Evolutionary conservation across 2,329 filamentous ascomycete species (phyloP).

Genomic region (Graphilbum sp.): DNA sequence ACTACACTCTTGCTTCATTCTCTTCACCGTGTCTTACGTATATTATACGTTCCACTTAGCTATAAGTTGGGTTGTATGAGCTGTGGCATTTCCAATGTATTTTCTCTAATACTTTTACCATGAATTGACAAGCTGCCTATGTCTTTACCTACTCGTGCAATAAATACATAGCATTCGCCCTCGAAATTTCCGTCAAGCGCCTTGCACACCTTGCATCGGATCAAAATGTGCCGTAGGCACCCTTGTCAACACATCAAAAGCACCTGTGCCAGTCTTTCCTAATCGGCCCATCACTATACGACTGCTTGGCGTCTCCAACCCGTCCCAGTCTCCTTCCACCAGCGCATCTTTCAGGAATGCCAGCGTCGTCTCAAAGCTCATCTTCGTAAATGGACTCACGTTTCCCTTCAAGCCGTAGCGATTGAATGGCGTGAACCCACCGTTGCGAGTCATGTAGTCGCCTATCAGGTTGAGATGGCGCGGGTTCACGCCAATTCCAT

Average conservation of each 20-base stretch:
- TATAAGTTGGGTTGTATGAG: no score
- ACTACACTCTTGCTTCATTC: neutral
- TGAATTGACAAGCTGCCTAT: no score
- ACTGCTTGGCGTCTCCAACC: slow-evolving; percentile 69
- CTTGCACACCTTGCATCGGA: slow-evolving; percentile 4
- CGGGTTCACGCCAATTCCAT: slow-evolving; percentile 84
- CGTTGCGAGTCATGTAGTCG: slow-evolving; percentile 93
- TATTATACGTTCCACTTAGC: no score
- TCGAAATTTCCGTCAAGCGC: neutral
- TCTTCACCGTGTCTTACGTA: no score
- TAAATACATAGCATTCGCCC: no score
- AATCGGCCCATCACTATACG: slow-evolving; percentile 77
- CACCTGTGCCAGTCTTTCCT: slow-evolving; percentile 72
- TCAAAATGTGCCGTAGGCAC: slow-evolving; percentile 36
- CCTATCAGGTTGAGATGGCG: slow-evolving; percentile 90
- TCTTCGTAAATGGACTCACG: slow-evolving; percentile 88
- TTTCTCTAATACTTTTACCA: no score
- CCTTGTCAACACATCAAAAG: slow-evolving; percentile 69
- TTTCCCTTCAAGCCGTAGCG: slow-evolving; percentile 75
- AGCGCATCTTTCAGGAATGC: slow-evolving; percentile 88
- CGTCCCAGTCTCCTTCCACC: slow-evolving; percentile 78
- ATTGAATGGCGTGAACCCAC: slow-evolving; percentile 81
- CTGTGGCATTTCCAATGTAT: no score
- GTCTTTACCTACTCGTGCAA: no score
- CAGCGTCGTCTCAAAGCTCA: slow-evolving; percentile 97